These are phyloP conservation scores for Gossypium ekmanianum DNA, from an alignment of 345 rosid genomes.

Conservation along the genomic window DNA sequence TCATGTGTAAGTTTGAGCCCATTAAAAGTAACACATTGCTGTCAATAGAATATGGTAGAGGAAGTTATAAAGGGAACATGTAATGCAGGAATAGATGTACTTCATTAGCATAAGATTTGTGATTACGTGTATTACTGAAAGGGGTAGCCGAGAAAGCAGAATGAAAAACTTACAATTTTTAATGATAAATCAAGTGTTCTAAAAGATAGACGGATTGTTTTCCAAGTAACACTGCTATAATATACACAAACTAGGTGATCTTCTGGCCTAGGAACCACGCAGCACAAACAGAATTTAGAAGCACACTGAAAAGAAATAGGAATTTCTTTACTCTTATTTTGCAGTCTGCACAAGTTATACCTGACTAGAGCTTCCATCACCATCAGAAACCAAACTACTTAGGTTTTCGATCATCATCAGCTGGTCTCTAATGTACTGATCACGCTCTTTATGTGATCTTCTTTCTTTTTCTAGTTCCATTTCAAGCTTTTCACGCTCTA, in stretches of 20 bases:
- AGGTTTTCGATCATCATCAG: slow-evolving; percentile 60
- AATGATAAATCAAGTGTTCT: background rate
- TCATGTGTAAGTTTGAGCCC: background rate
- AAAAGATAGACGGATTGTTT: background rate
- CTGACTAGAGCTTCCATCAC: slow-evolving; percentile 53
- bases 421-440: slow-evolving; percentile 61
- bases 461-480: slow-evolving; percentile 80
- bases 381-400: slow-evolving; percentile 46
- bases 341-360: slow-evolving; percentile 32
- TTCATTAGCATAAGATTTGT: background rate
- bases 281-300: background rate
- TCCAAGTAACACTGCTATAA: background rate
- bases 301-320: background rate
- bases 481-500: slow-evolving; percentile 80
- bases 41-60: background rate
- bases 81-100: slow-evolving; percentile 2
- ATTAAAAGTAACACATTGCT: background rate
- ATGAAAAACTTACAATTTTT: background rate
- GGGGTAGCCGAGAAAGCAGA: background rate
- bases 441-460: slow-evolving; percentile 65
- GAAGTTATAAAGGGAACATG: background rate
- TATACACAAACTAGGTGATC: background rate
- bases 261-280: background rate
- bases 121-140: background rate
- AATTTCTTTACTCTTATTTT: background rate